phyloP scores from a whole-genome alignment of 306 rosid genomes.

The Cucurbita ficifolia region DNA sequence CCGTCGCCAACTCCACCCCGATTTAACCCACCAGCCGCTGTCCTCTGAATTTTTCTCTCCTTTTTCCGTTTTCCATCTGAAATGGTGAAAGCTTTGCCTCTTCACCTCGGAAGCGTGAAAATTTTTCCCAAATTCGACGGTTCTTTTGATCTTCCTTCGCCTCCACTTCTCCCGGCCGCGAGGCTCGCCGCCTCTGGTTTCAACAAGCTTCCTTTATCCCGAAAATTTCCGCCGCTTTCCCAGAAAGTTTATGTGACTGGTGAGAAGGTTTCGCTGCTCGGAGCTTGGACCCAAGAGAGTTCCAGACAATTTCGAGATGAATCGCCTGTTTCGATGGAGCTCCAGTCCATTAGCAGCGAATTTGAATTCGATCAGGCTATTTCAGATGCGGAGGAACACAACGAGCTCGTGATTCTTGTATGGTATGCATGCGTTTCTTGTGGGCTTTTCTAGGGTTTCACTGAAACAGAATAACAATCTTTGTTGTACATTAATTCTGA shows the following conservation, averaged over 20 bases:
- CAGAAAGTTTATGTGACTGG: slow-evolving; percentile 1
- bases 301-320: slow-evolving; percentile 30
- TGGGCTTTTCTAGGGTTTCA: not conserved
- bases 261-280: not conserved
- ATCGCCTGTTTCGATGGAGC: slow-evolving; percentile 32
- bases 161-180: not conserved
- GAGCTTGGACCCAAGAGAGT: slow-evolving; percentile 19
- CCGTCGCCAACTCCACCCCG: not conserved
- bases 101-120: slow-evolving; percentile 9
- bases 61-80: not conserved
- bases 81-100: slow-evolving; percentile 26
- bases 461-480: not conserved
- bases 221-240: not conserved
- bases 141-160: slow-evolving; percentile 1
- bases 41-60: not conserved
- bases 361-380: slow-evolving; percentile 30
- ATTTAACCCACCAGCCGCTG: not conserved
- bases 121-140: slow-evolving; percentile 3
- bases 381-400: slow-evolving; percentile 23
- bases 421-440: slow-evolving; percentile 18
- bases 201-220: not conserved
- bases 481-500: not conserved
- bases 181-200: not conserved
- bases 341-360: slow-evolving; percentile 29
- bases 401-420: slow-evolving; percentile 21